Evolutionary conservation across 2,329 filamentous ascomycete species (phyloP).

Genomic region (Colletotrichum tanaceti): DNA sequence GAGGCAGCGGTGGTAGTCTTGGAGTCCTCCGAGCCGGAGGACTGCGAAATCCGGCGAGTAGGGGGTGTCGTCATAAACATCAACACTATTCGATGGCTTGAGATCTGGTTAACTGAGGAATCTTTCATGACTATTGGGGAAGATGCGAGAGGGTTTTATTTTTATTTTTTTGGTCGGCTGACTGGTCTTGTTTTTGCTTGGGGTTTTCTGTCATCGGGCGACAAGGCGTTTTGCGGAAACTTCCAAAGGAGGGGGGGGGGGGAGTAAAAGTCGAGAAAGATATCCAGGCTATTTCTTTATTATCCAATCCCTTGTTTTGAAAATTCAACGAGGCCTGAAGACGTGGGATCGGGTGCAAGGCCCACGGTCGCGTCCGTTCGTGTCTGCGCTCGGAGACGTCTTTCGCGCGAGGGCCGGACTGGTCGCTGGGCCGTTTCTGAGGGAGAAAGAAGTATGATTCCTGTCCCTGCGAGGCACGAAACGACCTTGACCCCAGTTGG

Average conservation of each 20-base stretch:
- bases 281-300: slow-evolving; percentile 14
- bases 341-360: background rate
- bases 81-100: background rate
- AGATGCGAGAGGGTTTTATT: background rate
- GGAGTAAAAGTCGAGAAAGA: background rate
- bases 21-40: background rate
- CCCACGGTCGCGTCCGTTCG: background rate
- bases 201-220: background rate
- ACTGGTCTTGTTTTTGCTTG: background rate
- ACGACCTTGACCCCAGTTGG: background rate
- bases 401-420: background rate
- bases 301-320: background rate
- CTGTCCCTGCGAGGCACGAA: background rate
- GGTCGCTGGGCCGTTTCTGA: background rate
- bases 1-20: no score
- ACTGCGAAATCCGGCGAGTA: background rate
- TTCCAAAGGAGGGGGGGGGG: background rate
- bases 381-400: background rate
- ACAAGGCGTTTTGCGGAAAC: slow-evolving; percentile 26
- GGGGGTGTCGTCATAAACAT: background rate
- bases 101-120: background rate
- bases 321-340: background rate
- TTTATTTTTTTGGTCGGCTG: background rate
- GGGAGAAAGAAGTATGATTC: background rate
- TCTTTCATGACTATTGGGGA: background rate